phyloP scores from a whole-genome alignment of 306 rosid species.

The Vigna angularis region DNA sequence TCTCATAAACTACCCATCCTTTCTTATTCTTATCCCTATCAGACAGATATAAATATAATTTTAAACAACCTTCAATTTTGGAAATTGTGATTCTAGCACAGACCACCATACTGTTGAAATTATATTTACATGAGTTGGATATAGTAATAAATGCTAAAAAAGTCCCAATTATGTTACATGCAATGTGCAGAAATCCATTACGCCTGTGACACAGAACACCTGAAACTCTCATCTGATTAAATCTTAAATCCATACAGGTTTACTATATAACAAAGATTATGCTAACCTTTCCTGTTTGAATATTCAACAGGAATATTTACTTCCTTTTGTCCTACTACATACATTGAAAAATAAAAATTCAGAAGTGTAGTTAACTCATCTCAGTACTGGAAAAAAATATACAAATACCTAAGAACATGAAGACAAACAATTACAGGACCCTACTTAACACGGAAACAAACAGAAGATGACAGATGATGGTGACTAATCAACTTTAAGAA shows the following conservation, averaged over 20 bases:
- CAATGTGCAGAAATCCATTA: background rate
- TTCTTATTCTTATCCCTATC: no score
- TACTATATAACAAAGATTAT: slow-evolving; percentile 15
- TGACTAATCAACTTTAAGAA: background rate
- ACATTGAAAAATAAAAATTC: background rate
- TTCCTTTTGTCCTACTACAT: background rate
- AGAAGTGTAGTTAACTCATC: background rate
- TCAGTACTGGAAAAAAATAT: background rate
- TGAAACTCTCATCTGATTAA: background rate
- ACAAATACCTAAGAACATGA: slow-evolving; percentile 9
- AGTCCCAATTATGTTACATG: background rate
- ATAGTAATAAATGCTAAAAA: background rate
- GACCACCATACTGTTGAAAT: background rate
- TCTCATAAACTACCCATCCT: no score
- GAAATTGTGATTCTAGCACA: background rate
- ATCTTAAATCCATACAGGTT: slow-evolving; percentile 2
- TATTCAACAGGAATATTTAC: slow-evolving; percentile 4
- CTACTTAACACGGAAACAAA: background rate
- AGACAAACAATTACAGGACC: background rate
- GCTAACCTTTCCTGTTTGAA: background rate
- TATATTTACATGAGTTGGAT: background rate
- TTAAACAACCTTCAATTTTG: background rate
- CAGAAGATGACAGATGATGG: background rate
- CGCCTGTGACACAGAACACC: background rate
- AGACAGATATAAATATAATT: background rate